phyloP scores from a whole-genome alignment of 208 protist species.

The Cochliopodium minus region DNA sequence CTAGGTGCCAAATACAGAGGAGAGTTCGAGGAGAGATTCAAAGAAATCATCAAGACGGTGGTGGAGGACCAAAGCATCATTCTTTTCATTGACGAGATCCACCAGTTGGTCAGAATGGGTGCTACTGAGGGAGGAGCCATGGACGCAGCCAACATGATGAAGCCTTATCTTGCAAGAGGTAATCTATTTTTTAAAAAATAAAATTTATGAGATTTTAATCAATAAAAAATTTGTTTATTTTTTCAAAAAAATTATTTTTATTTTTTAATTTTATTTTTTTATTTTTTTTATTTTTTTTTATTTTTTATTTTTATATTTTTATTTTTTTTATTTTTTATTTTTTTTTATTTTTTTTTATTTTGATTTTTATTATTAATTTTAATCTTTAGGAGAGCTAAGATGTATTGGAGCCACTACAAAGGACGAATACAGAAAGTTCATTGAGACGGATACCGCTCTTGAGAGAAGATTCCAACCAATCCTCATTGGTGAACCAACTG shows the following conservation, averaged over 20 bases:
- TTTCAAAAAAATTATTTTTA: too few species aligned
- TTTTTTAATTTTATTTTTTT: too few species aligned
- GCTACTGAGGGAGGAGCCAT: slow-evolving; percentile 21
- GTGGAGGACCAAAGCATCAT: slow-evolving; percentile 52
- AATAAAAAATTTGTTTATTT: too few species aligned
- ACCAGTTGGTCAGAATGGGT: slow-evolving; percentile 66
- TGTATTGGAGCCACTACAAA: slow-evolving; percentile 65
- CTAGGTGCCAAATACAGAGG: slow-evolving; percentile 69
- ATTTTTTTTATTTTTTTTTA: too few species aligned
- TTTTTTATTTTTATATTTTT: too few species aligned
- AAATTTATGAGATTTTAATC: too few species aligned
- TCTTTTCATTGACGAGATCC: slow-evolving; percentile 84
- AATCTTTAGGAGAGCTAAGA: slow-evolving; percentile 42
- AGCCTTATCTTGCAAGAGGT: slow-evolving; percentile 60
- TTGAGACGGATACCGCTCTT: slow-evolving; percentile 65
- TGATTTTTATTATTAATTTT: too few species aligned
- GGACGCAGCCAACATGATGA: slow-evolving; percentile 65
- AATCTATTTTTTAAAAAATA: too few species aligned
- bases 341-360: too few species aligned
- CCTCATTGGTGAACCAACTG: slow-evolving; percentile 41
- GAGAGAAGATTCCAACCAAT: slow-evolving; percentile 67
- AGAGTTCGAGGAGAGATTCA: slow-evolving; percentile 78
- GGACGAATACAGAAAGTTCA: slow-evolving; percentile 56
- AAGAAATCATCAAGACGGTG: slow-evolving; percentile 68
- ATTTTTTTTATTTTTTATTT: too few species aligned